phyloP scores from a whole-genome alignment of 164 flowering plant species.

The Paratinospora sagittata region DNA sequence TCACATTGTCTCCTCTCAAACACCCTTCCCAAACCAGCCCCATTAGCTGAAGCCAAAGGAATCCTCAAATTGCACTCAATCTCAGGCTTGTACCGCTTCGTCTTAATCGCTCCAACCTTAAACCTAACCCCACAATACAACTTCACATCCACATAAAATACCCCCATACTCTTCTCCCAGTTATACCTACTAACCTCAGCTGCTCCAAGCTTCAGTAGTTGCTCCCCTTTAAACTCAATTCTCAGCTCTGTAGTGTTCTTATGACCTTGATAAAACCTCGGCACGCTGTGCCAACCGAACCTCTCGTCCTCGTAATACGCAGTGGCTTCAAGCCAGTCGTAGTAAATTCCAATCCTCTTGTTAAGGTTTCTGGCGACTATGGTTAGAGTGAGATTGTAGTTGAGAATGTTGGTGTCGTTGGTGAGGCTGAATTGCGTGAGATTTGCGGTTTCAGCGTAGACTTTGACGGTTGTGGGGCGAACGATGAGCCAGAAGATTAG shows the following conservation, averaged over 20 bases:
- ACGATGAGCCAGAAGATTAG: constrained; percentile 46
- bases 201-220: neutral
- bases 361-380: constrained; percentile 68
- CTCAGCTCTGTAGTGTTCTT: constrained; percentile 37
- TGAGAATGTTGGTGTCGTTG: constrained; percentile 33
- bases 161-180: constrained; percentile 20
- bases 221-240: constrained; percentile 34
- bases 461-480: constrained; percentile 42
- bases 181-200: neutral
- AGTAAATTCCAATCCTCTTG: constrained; percentile 59
- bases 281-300: constrained; percentile 19
- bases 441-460: constrained; percentile 33
- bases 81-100: constrained; percentile 35
- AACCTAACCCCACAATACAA: constrained; percentile 43
- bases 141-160: constrained; percentile 41
- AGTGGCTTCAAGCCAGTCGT: constrained; percentile 52
- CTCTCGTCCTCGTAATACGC: constrained; percentile 45
- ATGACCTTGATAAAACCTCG: constrained; percentile 55
- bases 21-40: neutral
- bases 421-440: constrained; percentile 27
- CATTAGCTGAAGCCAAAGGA: constrained; percentile 32
- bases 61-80: constrained; percentile 52
- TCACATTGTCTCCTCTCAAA: constrained; percentile 33
- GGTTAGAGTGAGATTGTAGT: constrained; percentile 52
- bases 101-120: constrained; percentile 41